Base-by-base conservation (phyloP, 805 yeast genomes). In the Metschnikowia arizonensis region DNA sequence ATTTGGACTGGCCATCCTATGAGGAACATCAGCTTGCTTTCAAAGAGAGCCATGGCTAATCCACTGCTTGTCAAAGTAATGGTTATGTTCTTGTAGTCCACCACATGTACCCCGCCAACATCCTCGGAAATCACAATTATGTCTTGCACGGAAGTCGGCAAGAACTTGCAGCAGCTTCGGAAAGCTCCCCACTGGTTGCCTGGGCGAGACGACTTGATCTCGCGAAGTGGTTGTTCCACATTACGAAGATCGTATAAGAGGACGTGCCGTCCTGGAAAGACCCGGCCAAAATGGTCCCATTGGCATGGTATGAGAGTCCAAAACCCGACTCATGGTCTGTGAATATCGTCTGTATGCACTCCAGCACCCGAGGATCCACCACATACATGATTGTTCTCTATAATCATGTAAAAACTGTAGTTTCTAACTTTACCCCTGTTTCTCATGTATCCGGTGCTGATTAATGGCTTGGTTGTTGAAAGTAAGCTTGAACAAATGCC, bases 241-340 rank as follows among this genome's bases (percentile, higher is more conserved):
- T 82, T 82, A 50, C 98, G 69, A 6, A 85, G 61, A 62, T 90
- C 98, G 60, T 82, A 90, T 7, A 90, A 65, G 50, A 82, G 70
- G 48, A 82, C 17, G 79, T 68, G 5, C 98, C 98, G 59, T 86
- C 89, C 64, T 90, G 96, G 61, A 88, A 88, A 19, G 89, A 82
- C 0, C 86, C 81, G 1, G 93, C 82, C 60, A 90, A 85, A 50
- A 81, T 74, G 42, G 73, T 55, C 17, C 91, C 95, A 36, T 87
- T 82, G n/a, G 83, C 77, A 48, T 83, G 82, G 66, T 83, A 89
- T 24, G 85, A 78, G 0, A 87, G 81, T 4, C 95, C 89, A 59
- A 89, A 87, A 2, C 96, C 97, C 37, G 84, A 78, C 54, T 86
- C 96, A 46, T 84, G 81, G 2, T 69, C 62, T 0, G 91, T 82